phyloP scores from a whole-genome alignment of 352 stramenopile species.

The Pythium brachiatum region DNA sequence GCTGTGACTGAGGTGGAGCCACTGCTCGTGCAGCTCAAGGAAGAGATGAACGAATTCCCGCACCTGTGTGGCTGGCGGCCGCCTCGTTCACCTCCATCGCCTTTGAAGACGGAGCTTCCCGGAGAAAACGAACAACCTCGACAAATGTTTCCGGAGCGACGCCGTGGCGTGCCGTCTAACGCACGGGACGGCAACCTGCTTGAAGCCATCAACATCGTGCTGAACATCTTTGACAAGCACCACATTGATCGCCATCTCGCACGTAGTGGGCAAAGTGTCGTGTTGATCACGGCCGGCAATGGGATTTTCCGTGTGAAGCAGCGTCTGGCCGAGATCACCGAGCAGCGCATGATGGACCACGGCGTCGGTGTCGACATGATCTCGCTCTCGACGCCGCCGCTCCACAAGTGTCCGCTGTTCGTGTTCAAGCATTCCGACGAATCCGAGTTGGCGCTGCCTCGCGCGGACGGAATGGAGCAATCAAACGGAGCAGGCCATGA shows the following conservation, averaged over 20 bases:
- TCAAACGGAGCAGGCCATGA: slow-evolving; percentile 10
- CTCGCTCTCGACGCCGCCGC: slow-evolving; percentile 90
- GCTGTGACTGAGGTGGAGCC: slow-evolving; percentile 63
- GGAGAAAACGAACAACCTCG: slow-evolving; percentile 8
- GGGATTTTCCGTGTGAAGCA: slow-evolving; percentile 97
- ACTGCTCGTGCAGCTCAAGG: slow-evolving; percentile 70
- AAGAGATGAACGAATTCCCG: slow-evolving; percentile 75
- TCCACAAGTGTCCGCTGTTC: slow-evolving; percentile 98
- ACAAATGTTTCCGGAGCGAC: slow-evolving; percentile 10
- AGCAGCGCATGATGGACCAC: slow-evolving; percentile 99
- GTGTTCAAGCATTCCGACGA: slow-evolving; percentile 89
- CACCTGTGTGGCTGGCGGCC: slow-evolving; percentile 64
- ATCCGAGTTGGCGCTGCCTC: slow-evolving; percentile 27
- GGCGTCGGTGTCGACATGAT: slow-evolving; percentile 99
- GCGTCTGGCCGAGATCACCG: slow-evolving; percentile 94
- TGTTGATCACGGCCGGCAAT: slow-evolving; percentile 94
- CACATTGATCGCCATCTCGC: slow-evolving; percentile 97
- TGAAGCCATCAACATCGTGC: slow-evolving; percentile 97
- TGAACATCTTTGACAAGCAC: slow-evolving; percentile 99
- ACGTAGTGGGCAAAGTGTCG: slow-evolving; percentile 94
- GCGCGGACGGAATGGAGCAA: slow-evolving; percentile 15
- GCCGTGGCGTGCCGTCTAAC: slow-evolving; percentile 55
- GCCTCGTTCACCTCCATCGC: slow-evolving; percentile 18
- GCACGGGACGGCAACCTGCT: slow-evolving; percentile 93
- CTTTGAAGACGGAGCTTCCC: slow-evolving; percentile 1